Base-by-base conservation (phyloP, 768 basidiomycete genomes). In the Calocybe gangraenosa region DNA sequence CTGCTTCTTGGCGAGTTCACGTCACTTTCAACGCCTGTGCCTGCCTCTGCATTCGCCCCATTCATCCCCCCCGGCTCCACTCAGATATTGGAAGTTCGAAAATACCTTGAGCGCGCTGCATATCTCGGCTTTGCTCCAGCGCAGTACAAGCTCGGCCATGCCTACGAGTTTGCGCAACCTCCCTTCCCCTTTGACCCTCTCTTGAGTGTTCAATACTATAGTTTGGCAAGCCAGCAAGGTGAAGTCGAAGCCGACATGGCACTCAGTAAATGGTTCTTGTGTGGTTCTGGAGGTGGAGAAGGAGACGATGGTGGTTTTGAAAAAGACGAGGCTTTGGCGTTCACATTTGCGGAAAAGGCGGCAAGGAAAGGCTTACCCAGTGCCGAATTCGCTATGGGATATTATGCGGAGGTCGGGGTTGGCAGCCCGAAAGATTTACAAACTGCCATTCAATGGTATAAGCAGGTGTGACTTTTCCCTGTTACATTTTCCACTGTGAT, bases 221-320 rank as follows among this genome's bases (percentile, higher is more conserved):
- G 71, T 7, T 69, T 87, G 10, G 91, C 89, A 0, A 84, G 81
- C 46, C 85, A 94, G 64, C 80, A 86, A 48, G 89, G 90, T 25
- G 91, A 96, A 63, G 73, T 78, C 18, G 93, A 97, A 61, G 95
- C 95, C 0, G 92, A 98, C 60, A 94, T 97, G 92, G 94, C 92
- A 2, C 75, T 97, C 42, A 84, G 81, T 63, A 97, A 96, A 65
- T 98, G 95, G 94, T 97, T 96, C 71, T 67, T 98, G 39, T 94
- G 92, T 59, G 94, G 94, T 1, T 64, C 62, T 3, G 82, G 84
- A 0, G 64, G 61, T 10, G 52, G 20, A 3, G 39, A 53, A 17
- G 47, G 48, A 7, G 69, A 70, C 5, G 67, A 60, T n/a, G 70
- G 65, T 2, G 68, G 65, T 11, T 93, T 96, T 54, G 88, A 89